Base-by-base conservation (phyloP, 768 basidiomycete species). In the Kwoniella sp. region DNA sequence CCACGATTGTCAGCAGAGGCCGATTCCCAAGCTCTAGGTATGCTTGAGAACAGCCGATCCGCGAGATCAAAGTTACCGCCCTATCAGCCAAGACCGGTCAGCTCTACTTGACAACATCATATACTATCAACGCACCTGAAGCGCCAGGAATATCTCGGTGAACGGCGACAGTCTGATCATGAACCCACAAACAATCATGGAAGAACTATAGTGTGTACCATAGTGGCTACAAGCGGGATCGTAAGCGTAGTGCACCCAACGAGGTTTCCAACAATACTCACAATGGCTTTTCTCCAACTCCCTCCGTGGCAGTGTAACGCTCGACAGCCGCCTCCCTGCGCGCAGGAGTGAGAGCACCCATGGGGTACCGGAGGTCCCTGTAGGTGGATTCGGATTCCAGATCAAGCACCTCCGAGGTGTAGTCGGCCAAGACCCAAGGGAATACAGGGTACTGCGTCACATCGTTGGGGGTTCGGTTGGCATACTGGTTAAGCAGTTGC, bases 161-260 rank as follows among this genome's bases (percentile, higher is more conserved):
- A 87, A 96, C 0, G 92, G 92, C 12, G 85, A 83, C 63, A 92
- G 76, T 19, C 92, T 81, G 48, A 96, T 92, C 62, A 93, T 76
- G 76, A 87, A 95, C 61, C 93, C 90, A 76, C 89, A 92, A 38
- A 91, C 88, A 53, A 90, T 93, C 91, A 95, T 95, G 2, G 89
- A 92, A 9, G 89, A 92, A 67, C 87, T 89, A 67, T 91, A 96
- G 69, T 96, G 92, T 0, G 92, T 95, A 36, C 92, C 76, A 34
- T 71, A 73, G 38, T 67, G 65, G 49, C 60, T 62, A 33, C 15
- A 20, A n/a, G n/a, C 6, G n/a, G 8, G 8, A 47, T 10, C 12
- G 23, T 20, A 33, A 26, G 11, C 55, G 22, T 53, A 31, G n/a
- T n/a, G n/a, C n/a, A n/a, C n/a, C n/a, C n/a, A 8, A 23, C 11